phyloP scores from a whole-genome alignment of 106 monocot genomes.

The Phalaenopsis aphrodite region DNA sequence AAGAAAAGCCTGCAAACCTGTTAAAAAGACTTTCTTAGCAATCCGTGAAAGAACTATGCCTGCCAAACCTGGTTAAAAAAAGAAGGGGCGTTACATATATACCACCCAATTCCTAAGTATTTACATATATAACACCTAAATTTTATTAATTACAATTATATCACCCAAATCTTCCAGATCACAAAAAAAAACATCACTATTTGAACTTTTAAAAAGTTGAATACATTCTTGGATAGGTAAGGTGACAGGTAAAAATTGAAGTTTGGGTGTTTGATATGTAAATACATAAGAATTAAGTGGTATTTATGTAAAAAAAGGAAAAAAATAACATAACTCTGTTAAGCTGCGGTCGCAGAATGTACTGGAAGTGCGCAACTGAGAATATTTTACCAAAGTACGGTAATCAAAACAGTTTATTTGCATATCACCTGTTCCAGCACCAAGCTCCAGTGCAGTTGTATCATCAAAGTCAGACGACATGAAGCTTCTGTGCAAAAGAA shows the following conservation, averaged over 20 bases:
- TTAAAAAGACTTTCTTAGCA: conserved; percentile 61
- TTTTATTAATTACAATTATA: too few relatives aligned
- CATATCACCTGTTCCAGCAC: conserved; percentile 80
- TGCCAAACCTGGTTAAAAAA: conserved; percentile 44
- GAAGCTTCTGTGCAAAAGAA: conserved; percentile 51
- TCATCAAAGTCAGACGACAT: conserved; percentile 61
- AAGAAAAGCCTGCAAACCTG: conserved; percentile 33
- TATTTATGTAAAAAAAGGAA: too few relatives aligned
- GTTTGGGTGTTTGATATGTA: too few relatives aligned
- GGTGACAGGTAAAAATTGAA: too few relatives aligned
- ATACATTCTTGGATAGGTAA: too few relatives aligned
- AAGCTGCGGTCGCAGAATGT: not conserved
- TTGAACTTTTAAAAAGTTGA: too few relatives aligned
- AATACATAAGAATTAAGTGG: too few relatives aligned
- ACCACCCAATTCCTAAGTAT: too few relatives aligned
- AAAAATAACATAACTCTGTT: conserved; percentile 5
- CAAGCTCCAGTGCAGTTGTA: conserved; percentile 72
- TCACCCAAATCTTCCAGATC: too few relatives aligned
- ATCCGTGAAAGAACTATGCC: conserved; percentile 57
- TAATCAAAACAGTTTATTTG: not conserved
- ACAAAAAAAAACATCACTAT: too few relatives aligned
- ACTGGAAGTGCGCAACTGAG: not conserved
- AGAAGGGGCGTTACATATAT: too few relatives aligned
- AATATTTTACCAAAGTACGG: not conserved
- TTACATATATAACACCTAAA: too few relatives aligned